A percentile compares a stretch with the other conserved stretches of the same genome.
Conservation (phyloP, 2,329 filamentous ascomycete genomes). For the Colletotrichum acutatum region DNA sequence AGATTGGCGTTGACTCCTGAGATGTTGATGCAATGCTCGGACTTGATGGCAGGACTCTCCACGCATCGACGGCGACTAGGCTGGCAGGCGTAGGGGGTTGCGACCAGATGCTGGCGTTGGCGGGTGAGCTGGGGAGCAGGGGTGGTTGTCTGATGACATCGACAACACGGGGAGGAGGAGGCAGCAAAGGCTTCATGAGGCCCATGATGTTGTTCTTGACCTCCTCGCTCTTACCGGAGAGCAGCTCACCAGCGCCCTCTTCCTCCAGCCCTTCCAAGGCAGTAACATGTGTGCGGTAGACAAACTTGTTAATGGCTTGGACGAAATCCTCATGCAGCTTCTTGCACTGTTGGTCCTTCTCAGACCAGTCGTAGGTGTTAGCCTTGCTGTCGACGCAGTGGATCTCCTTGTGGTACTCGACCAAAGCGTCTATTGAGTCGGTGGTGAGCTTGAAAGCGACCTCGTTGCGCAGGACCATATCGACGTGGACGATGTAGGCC, state of each 20-base stretch:
- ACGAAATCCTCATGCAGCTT: constrained; percentile 97
- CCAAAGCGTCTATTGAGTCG: constrained; percentile 91
- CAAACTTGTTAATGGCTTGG: constrained; percentile 96
- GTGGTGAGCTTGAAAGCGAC: constrained; percentile 97
- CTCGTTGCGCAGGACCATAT: constrained; percentile 98
- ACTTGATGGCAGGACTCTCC: constrained; percentile 92
- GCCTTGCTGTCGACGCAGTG: constrained; percentile 92
- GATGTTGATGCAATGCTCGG: constrained; percentile 79
- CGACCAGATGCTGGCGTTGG: constrained; percentile 82
- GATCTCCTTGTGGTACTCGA: constrained; percentile 96
- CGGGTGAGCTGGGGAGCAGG: constrained; percentile 84
- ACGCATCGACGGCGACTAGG: constrained; percentile 81
- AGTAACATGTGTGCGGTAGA: constrained; percentile 88
- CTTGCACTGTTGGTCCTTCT: constrained; percentile 96
- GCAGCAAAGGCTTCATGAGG: constrained; percentile 88
- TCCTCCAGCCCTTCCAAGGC: constrained; percentile 97
- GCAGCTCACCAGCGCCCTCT: constrained; percentile 92
- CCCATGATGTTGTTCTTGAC: constrained; percentile 88
- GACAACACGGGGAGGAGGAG: constrained; percentile 86
- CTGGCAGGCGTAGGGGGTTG: constrained; percentile 68
- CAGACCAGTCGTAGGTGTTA: constrained; percentile 92
- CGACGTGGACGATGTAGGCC: constrained; percentile 98
- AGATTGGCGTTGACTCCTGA: constrained; percentile 79
- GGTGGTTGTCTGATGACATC: constrained; percentile 89
- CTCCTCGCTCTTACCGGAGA: constrained; percentile 91